These are phyloP conservation scores for Chlamydomonas schloesseri DNA, from an alignment of 139 green algal species.

Conservation along the genomic window DNA sequence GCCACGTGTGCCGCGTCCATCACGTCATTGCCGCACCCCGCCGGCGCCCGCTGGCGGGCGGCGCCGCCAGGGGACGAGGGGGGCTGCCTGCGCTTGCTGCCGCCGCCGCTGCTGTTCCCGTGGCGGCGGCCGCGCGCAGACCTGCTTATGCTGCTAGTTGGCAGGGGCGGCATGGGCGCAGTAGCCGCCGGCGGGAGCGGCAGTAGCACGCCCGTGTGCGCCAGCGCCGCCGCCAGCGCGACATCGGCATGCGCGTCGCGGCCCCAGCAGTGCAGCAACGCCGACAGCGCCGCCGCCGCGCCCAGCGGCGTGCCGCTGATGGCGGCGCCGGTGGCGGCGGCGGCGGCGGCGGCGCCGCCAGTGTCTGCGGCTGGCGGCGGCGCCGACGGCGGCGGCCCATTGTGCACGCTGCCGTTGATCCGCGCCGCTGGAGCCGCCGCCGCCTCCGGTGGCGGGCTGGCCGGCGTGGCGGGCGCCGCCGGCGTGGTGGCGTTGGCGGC, in stretches of 20 bases:
- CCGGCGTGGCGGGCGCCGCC: too few relatives aligned
- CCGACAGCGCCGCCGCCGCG: neutral
- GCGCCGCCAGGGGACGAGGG: neutral
- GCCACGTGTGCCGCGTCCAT: neutral
- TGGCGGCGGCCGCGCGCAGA: too few relatives aligned
- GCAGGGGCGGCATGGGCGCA: neutral
- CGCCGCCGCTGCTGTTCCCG: too few relatives aligned
- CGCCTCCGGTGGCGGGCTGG: too few relatives aligned
- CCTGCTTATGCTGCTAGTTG: too few relatives aligned
- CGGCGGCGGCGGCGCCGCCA: too few relatives aligned
- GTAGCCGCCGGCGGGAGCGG: neutral
- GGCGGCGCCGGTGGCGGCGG: neutral
- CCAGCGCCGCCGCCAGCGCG: neutral
- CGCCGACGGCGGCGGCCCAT: too few relatives aligned
- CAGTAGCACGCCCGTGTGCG: neutral
- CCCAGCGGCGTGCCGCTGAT: neutral
- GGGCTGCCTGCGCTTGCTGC: neutral
- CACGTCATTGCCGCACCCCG: neutral
- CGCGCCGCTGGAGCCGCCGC: too few relatives aligned
- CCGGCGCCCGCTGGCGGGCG: neutral
- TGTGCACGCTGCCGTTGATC: too few relatives aligned
- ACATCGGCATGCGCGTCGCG: neutral
- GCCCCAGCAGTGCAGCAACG: slow-evolving; percentile 5
- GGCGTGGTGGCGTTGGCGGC: too few relatives aligned
- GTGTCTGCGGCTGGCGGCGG: too few relatives aligned